Conservation (phyloP, 2,329 filamentous ascomycete species). For the Xylaria sp. region DNA sequence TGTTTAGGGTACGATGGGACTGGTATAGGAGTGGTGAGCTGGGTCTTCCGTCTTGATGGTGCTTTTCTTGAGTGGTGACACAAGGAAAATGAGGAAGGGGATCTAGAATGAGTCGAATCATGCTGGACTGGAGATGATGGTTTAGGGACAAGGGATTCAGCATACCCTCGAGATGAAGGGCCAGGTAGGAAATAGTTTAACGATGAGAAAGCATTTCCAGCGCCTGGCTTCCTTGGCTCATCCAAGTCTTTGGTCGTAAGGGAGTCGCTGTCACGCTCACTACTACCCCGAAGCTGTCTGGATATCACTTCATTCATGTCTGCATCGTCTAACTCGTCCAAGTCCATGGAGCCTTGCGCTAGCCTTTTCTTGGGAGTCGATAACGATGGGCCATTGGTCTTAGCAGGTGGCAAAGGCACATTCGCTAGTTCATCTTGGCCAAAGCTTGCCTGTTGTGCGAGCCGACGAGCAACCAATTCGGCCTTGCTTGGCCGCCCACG, state of each 20-base stretch:
- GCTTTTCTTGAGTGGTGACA: slow-evolving; percentile 25
- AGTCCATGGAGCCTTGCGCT: slow-evolving; percentile 30
- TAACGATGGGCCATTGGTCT: slow-evolving; percentile 52
- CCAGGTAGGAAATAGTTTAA: slow-evolving; percentile 21
- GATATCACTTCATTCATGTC: slow-evolving; percentile 47
- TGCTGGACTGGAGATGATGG: slow-evolving; percentile 22
- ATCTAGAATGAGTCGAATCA: slow-evolving; percentile 8
- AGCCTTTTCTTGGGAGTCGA: slow-evolving; percentile 55
- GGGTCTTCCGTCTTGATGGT: slow-evolving; percentile 14
- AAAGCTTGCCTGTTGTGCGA: slow-evolving; percentile 42
- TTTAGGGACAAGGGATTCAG: slow-evolving; percentile 30
- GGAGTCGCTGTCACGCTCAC: slow-evolving; percentile 23
- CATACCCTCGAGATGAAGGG: slow-evolving; percentile 37
- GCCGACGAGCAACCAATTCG: slow-evolving; percentile 41
- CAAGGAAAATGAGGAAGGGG: slow-evolving; percentile 35
- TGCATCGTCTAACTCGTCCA: slow-evolving; percentile 44
- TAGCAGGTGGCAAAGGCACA: slow-evolving; percentile 45
- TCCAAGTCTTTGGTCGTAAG: slow-evolving; percentile 12
- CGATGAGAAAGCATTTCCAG: slow-evolving; percentile 11
- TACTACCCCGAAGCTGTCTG: slow-evolving; percentile 43
- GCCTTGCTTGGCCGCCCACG: slow-evolving; percentile 48
- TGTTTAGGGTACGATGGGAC: slow-evolving; percentile 29
- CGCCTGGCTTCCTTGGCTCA: slow-evolving; percentile 1
- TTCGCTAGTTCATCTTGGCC: slow-evolving; percentile 44
- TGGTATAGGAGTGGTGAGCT: slow-evolving; percentile 38